Percentiles rank a stretch among this genome's conserved stretches.
Conservation (phyloP, 148 eudicot species). For the Amaranthus hypochondriacus region DNA sequence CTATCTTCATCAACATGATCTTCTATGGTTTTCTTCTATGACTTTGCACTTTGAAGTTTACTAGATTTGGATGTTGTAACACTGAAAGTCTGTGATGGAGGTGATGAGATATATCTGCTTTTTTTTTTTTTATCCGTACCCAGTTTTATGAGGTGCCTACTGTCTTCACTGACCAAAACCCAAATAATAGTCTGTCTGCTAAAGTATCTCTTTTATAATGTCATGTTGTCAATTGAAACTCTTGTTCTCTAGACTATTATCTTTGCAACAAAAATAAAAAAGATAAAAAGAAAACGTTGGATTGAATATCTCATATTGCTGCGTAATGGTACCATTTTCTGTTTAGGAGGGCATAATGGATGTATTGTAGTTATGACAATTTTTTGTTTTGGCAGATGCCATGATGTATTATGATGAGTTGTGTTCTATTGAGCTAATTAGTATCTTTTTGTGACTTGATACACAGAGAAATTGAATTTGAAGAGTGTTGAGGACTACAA, state of each 20-base stretch:
- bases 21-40: slow-evolving; percentile 8
- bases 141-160: slow-evolving; percentile 1
- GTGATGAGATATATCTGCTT: background rate
- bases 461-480: slow-evolving; percentile 73
- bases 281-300: too few species aligned
- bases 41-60: background rate
- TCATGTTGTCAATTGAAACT: background rate
- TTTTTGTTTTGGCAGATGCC: background rate
- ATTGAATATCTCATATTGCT: too few species aligned
- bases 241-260: background rate
- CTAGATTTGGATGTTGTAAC: background rate
- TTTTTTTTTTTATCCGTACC: background rate
- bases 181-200: background rate
- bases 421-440: background rate
- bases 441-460: slow-evolving; percentile 5
- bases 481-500: slow-evolving; percentile 61
- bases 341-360: too few species aligned
- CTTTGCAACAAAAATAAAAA: too few species aligned
- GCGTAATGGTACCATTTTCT: too few species aligned
- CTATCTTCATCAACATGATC: background rate
- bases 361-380: background rate
- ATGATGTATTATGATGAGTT: background rate
- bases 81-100: background rate
- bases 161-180: background rate
- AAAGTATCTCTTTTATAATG: background rate